Percentiles rank a stretch among this genome's conserved stretches.
These are phyloP conservation scores for Baorangia bicolor DNA, from an alignment of 768 basidiomycete species.

Conservation along the genomic window DNA sequence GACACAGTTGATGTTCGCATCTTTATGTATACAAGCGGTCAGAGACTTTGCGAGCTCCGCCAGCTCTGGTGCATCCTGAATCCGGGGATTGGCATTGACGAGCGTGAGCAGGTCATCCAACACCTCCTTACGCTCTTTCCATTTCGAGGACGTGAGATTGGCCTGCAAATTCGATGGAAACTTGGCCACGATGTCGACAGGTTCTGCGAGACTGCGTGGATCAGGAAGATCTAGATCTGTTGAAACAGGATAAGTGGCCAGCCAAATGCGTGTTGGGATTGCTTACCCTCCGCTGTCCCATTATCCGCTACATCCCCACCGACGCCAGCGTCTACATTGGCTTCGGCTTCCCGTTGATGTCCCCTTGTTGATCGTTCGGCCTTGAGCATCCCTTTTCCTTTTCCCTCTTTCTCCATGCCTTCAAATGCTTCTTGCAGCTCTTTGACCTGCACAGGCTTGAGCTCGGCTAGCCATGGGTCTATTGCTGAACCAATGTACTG, in stretches of 20 bases:
- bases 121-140: slow-evolving; percentile 96
- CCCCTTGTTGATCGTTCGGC: slow-evolving; percentile 76
- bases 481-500: slow-evolving; percentile 84
- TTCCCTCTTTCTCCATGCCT: slow-evolving; percentile 76
- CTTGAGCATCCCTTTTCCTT: slow-evolving; percentile 78
- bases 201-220: slow-evolving; percentile 77
- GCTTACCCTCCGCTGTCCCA: slow-evolving; percentile 53
- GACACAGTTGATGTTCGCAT: slow-evolving; percentile 96
- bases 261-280: neutral
- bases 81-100: slow-evolving; percentile 66
- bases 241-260: slow-evolving; percentile 10
- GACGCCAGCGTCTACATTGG: slow-evolving; percentile 36
- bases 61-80: slow-evolving; percentile 79
- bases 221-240: slow-evolving; percentile 61
- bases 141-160: slow-evolving; percentile 84
- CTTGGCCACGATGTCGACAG: slow-evolving; percentile 73
- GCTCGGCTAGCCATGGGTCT: slow-evolving; percentile 79
- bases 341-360: slow-evolving; percentile 71
- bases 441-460: slow-evolving; percentile 97
- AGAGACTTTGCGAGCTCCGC: slow-evolving; percentile 74
- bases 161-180: slow-evolving; percentile 75
- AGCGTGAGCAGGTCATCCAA: slow-evolving; percentile 79
- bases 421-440: slow-evolving; percentile 93
- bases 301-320: slow-evolving; percentile 40
- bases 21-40: slow-evolving; percentile 76